Conservation (phyloP, 257 asterid species). For the Rehmannia glutinosa region DNA sequence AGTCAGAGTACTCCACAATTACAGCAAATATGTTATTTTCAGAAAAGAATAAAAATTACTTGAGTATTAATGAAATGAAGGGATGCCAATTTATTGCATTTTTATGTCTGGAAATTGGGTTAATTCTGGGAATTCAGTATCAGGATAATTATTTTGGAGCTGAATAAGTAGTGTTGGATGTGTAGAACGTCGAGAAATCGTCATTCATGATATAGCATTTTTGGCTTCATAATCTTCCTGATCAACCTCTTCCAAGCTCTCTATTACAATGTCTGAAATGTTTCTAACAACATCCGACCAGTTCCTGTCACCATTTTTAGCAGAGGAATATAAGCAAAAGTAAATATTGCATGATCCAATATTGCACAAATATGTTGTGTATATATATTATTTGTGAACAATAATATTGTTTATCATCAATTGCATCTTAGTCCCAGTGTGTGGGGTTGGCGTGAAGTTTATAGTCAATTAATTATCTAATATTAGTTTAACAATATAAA, state of each 20-base stretch:
- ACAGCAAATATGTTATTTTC: neutral
- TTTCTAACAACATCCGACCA: constrained; percentile 51
- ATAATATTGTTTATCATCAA: too few species aligned
- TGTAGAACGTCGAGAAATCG: too few species aligned
- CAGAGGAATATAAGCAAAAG: too few species aligned
- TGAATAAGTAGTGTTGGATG: neutral
- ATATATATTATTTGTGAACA: too few species aligned
- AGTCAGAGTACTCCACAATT: neutral
- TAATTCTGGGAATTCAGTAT: too few species aligned
- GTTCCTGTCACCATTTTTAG: constrained; percentile 24
- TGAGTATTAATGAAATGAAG: neutral
- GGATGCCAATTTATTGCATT: neutral
- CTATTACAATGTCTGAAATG: constrained; percentile 40
- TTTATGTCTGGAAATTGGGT: neutral
- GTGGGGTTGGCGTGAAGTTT: too few species aligned
- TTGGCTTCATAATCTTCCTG: constrained; percentile 7
- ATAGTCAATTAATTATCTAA: too few species aligned
- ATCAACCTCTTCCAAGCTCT: constrained; percentile 42
- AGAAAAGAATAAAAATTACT: neutral
- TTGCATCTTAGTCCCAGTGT: too few species aligned
- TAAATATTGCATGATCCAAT: too few species aligned
- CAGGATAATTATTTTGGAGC: neutral
- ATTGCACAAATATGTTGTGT: too few species aligned
- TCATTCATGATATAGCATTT: too few species aligned
- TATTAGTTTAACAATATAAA: too few species aligned